Evolutionary conservation across 1,284 basidiomycete species (phyloP), one percentile per base, ranked within the genome.

Genomic region (Tilletia setariae): DNA sequence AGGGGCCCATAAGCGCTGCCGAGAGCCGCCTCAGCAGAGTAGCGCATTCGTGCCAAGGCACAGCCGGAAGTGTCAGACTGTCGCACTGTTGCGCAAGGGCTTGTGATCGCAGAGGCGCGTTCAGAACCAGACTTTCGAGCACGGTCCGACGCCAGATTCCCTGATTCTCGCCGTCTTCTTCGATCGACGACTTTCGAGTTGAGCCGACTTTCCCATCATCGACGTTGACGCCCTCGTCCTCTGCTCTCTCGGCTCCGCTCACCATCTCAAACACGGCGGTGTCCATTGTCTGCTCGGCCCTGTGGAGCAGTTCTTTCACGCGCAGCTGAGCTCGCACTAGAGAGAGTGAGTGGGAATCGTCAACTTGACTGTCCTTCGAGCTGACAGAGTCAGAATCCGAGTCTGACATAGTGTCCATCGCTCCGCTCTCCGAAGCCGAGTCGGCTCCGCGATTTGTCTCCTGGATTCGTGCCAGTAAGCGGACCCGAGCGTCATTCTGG

Each of bases 371-470:
- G 21, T 53, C 51, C 7, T 53, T 28, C 3, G 51, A 53, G 1
- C 21, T 28, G 21, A 21, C 51, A 3, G 51, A 53, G 51, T 53
- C 51, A 21, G 51, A 53, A 53, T 53, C 21, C 16, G 51, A 53
- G 51, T 53, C 51, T 25, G 51, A 53, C 21, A 25, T 25, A 2
- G 21, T n/a, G 16, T 66, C 64, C 23, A 46, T 15, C 9, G 64
- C 63, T n/a, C 65, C 67, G 25, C 23, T 30, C 11, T 70, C 68
- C 13, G 64, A 66, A 25, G 53, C 49, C 4, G 61, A 44, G 16
- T 70, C 68, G 9, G 67, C 65, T 11, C 32, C 44, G 15, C 53
- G 35, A 28, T 23, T 35, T 28, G n/a, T 47, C 15, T 62, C 44
- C 35, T 40, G 35, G 11, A 40, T 40, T 4, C 35, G 35, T 40